Percentiles rank a stretch among this genome's conserved stretches.
phyloP scores from a whole-genome alignment of 352 stramenopile genomes.

The Stephanocyclus meneghinianus region DNA sequence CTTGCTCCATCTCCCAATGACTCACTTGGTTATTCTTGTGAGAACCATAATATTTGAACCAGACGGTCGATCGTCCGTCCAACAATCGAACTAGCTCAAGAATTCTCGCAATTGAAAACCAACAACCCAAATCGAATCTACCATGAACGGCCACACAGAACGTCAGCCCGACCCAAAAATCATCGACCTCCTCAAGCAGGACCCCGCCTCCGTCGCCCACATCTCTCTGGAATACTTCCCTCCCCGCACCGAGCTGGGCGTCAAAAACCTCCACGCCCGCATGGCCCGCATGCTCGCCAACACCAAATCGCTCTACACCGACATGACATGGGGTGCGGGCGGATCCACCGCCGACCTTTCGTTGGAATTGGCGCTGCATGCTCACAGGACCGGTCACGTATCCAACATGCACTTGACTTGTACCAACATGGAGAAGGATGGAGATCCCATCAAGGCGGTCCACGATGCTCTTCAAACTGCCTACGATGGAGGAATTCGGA shows the following conservation, averaged over 20 bases:
- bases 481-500: conserved; percentile 92
- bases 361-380: conserved; percentile 88
- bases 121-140: conserved; percentile 3
- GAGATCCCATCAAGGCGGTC: conserved; percentile 84
- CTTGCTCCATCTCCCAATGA: no score
- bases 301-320: conserved; percentile 92
- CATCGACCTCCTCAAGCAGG: conserved; percentile 75
- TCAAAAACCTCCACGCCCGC: conserved; percentile 93
- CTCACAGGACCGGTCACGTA: conserved; percentile 81
- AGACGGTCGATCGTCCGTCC: no score
- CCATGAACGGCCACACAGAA: conserved; percentile 23
- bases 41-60: no score
- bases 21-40: no score
- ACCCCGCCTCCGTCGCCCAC: conserved; percentile 39
- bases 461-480: conserved; percentile 89
- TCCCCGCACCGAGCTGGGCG: conserved; percentile 91
- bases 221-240: conserved; percentile 98
- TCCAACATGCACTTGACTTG: conserved; percentile 89
- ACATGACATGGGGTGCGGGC: conserved; percentile 98
- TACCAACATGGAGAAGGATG: conserved; percentile 95
- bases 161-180: conserved; percentile 70
- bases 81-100: no score
- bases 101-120: no score
- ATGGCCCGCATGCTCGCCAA: conserved; percentile 92
- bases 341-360: conserved; percentile 94